Evolutionary conservation across 2,329 filamentous ascomycete genomes (phyloP), one percentile per base, ranked within the genome.

Genomic region (Didymella pomorum): DNA sequence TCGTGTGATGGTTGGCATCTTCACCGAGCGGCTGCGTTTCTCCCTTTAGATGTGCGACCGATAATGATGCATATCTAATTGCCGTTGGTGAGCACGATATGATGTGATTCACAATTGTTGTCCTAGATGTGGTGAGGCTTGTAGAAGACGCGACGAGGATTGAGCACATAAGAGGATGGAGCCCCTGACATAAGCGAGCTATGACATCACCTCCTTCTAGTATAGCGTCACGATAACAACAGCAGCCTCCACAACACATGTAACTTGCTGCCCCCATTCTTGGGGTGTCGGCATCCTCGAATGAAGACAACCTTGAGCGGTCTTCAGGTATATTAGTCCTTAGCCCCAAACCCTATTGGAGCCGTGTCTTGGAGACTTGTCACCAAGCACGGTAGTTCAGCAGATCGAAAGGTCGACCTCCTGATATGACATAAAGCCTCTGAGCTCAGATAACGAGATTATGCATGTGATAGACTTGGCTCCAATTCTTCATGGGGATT

Each of bases 11-110:
- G n/a, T 47, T 37, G 37, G 47, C 43, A 35, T 33, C 18, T 18
- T 45, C 14, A 18, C 44, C 33, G 37, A 52, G 49, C 55, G 55
- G 55, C 25, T 52, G 8, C 18, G 11, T 14, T 52, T 9, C 55
- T 33, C 8, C 31, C 39, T 46, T 10, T 16, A 47, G 53, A 18
- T 45, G 42, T 21, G 35, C 20, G 23, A n/a, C 52, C 52, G 52
- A 41, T 31, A 33, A 33, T 8, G 10, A 39, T 4, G 11, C 8
- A 18, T 3, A 11, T 20, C n/a, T 10, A 4, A 3, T 39, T 39
- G 35, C 11, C 35, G 35, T 20, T 20, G 8, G 4, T 18, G 16
- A 14, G 16, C 9, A 18, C 18, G 2, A 4, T 20, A 11, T 20
- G 35, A 11, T 1, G 3, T 20, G 8, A 2, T 39, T n/a, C 18